A percentile compares a stretch with the other conserved stretches of the same genome.
phyloP scores from a whole-genome alignment of 257 asterid species.

The Salvia rosmarinus region DNA sequence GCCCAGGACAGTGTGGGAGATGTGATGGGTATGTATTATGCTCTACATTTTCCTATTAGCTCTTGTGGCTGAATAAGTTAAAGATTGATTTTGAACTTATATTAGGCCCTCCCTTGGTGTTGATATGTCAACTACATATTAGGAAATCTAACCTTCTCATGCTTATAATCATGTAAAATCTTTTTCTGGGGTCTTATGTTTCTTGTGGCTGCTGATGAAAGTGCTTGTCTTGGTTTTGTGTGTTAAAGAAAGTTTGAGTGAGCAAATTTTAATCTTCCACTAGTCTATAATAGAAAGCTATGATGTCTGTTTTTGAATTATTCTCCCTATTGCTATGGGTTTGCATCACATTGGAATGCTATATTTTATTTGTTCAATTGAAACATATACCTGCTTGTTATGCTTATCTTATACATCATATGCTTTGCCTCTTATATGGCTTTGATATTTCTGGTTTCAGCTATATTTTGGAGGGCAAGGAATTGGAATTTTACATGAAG shows the following conservation, averaged over 20 bases:
- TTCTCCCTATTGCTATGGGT: neutral
- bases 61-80: neutral
- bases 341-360: neutral
- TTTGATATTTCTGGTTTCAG: slow-evolving; percentile 31
- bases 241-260: neutral
- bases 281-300: neutral
- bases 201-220: neutral
- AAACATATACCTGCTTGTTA: neutral
- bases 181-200: neutral
- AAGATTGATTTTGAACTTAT: neutral
- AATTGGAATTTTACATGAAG: slow-evolving; percentile 62
- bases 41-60: neutral
- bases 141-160: neutral
- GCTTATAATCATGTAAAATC: neutral
- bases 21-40: slow-evolving; percentile 57
- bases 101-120: neutral
- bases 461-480: slow-evolving; percentile 66
- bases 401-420: slow-evolving; percentile 12
- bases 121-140: neutral
- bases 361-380: neutral
- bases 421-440: slow-evolving; percentile 7
- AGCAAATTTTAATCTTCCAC: neutral
- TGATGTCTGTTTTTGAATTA: too few relatives aligned
- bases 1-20: slow-evolving; percentile 70
- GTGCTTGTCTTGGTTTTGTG: neutral